Percentiles rank a stretch among this genome's conserved stretches.
phyloP scores from a whole-genome alignment of 768 basidiomycete genomes.

The Phallus indusiatus region DNA sequence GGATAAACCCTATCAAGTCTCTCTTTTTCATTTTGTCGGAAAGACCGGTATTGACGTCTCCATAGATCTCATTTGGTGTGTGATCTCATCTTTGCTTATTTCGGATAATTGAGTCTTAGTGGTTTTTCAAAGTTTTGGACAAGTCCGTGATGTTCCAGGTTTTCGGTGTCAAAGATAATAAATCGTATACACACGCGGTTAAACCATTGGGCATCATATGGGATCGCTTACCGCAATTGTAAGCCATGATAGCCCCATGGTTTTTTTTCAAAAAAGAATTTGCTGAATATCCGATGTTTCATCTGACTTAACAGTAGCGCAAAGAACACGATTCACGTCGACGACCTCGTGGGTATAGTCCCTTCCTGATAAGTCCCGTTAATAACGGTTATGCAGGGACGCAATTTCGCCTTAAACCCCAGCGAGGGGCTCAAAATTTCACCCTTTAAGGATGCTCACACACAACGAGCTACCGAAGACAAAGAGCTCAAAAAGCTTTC shows the following conservation, averaged over 20 bases:
- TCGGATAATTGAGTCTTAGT: constrained; percentile 2
- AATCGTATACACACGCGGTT: constrained; percentile 72
- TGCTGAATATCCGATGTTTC: not conserved
- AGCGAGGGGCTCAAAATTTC: constrained; percentile 75
- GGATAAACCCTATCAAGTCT: constrained; percentile 58
- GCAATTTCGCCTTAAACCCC: constrained; percentile 86
- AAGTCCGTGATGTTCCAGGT: constrained; percentile 86
- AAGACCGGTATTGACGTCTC: not conserved
- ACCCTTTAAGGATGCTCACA: constrained; percentile 74
- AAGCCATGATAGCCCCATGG: constrained; percentile 10
- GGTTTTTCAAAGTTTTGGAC: constrained; percentile 54
- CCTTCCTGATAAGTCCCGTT: not conserved
- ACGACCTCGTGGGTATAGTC: constrained; percentile 55
- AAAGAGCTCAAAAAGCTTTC: constrained; percentile 59
- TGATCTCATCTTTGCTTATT: not conserved
- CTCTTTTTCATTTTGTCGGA: not conserved
- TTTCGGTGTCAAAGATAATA: constrained; percentile 62
- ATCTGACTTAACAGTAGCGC: constrained; percentile 34
- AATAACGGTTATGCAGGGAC: constrained; percentile 33
- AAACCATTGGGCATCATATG: constrained; percentile 81
- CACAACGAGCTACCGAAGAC: constrained; percentile 46
- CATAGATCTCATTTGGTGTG: constrained; percentile 55
- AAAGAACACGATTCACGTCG: constrained; percentile 77
- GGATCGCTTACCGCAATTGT: constrained; percentile 82
- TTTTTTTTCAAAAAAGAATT: not conserved